These are phyloP conservation scores for Candolleomyces eurysporus DNA, from an alignment of 768 basidiomycete species.

Conservation along the genomic window DNA sequence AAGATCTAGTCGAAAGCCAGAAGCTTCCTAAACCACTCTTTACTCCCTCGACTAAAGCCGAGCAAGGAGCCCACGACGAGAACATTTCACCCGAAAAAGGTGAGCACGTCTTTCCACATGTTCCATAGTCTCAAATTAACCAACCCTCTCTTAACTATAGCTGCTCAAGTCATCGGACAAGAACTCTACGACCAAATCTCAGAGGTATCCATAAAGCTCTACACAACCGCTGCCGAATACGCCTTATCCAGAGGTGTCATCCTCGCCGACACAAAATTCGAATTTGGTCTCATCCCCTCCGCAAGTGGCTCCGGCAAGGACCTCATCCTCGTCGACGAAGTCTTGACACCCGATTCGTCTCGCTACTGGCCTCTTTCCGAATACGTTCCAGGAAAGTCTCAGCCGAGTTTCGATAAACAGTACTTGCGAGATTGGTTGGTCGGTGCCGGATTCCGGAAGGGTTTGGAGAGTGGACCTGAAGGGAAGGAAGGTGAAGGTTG, in stretches of 20 bases:
- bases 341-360: slow-evolving; percentile 96
- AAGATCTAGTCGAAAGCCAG: slow-evolving; percentile 81
- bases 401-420: slow-evolving; percentile 96
- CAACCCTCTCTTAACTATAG: slow-evolving; percentile 32
- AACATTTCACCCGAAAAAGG: slow-evolving; percentile 88
- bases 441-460: slow-evolving; percentile 67
- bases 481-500: slow-evolving; percentile 73
- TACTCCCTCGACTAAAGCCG: slow-evolving; percentile 97
- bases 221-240: slow-evolving; percentile 71
- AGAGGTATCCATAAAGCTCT: slow-evolving; percentile 59
- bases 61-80: slow-evolving; percentile 91
- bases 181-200: slow-evolving; percentile 63
- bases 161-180: slow-evolving; percentile 62
- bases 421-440: slow-evolving; percentile 91
- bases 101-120: slow-evolving; percentile 21
- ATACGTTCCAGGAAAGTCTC: slow-evolving; percentile 72
- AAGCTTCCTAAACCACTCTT: slow-evolving; percentile 82
- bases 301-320: slow-evolving; percentile 25
- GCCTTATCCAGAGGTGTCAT: slow-evolving; percentile 79
- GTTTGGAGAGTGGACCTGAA: slow-evolving; percentile 71
- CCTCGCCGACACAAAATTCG: slow-evolving; percentile 98
- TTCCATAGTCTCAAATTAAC: slow-evolving; percentile 3
- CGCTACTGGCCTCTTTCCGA: slow-evolving; percentile 87
- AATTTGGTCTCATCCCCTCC: slow-evolving; percentile 80
- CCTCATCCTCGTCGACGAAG: slow-evolving; percentile 91